Percentiles rank a stretch among this genome's conserved stretches.
Conservation (phyloP, 306 rosid genomes). For the Sicyos edulis region DNA sequence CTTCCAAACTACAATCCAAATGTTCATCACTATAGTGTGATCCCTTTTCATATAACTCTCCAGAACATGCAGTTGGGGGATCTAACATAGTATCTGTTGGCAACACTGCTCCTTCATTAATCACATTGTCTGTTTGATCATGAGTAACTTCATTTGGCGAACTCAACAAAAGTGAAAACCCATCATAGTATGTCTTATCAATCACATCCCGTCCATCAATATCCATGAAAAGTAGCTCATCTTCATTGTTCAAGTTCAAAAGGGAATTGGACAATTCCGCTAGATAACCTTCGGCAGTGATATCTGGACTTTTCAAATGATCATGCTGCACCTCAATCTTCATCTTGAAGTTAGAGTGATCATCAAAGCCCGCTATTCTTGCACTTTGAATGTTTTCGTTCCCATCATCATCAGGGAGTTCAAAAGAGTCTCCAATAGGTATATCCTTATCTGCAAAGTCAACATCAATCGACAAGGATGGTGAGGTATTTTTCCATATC, state of each 20-base stretch:
- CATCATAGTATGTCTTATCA: constrained; percentile 75
- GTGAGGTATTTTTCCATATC: constrained; percentile 48
- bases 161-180: constrained; percentile 61
- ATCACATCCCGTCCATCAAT: constrained; percentile 55
- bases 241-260: constrained; percentile 68
- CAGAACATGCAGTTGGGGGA: constrained; percentile 33
- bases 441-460: constrained; percentile 27
- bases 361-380: constrained; percentile 25
- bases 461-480: constrained; percentile 33
- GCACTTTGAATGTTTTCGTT: constrained; percentile 23
- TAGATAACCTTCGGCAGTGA: constrained; percentile 54
- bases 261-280: constrained; percentile 74
- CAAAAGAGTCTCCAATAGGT: constrained; percentile 26
- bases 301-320: constrained; percentile 41
- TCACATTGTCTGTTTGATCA: constrained; percentile 31
- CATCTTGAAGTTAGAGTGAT: constrained; percentile 25
- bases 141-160: constrained; percentile 46
- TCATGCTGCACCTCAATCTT: constrained; percentile 27
- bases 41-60: constrained; percentile 38
- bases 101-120: constrained; percentile 30
- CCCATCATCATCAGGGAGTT: constrained; percentile 31
- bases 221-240: constrained; percentile 59
- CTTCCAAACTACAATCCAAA: constrained; percentile 34
- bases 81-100: constrained; percentile 33
- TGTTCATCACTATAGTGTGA: constrained; percentile 29